Conservation (phyloP, 768 basidiomycete species). For the Aureoboletus auriporus region DNA sequence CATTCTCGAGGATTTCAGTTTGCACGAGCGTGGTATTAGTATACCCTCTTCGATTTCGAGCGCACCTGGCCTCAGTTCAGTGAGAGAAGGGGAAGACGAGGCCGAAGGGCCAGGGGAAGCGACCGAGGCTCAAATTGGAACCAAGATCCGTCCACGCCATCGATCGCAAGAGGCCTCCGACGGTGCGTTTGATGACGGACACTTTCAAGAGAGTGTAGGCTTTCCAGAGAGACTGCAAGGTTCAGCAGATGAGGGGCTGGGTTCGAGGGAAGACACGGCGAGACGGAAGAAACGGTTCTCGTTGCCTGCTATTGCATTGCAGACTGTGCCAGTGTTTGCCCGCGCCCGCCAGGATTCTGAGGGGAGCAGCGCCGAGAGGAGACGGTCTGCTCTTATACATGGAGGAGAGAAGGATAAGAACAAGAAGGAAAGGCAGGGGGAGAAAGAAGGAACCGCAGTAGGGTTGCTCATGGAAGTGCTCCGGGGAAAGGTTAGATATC, state of each 20-base stretch:
- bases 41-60: constrained; percentile 30
- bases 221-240: background rate
- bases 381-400: constrained; percentile 60
- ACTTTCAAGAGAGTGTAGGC: constrained; percentile 5
- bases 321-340: constrained; percentile 67
- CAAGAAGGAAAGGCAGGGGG: constrained; percentile 17
- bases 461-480: constrained; percentile 30
- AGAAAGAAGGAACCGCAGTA: constrained; percentile 26
- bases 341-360: constrained; percentile 34
- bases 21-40: constrained; percentile 29
- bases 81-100: constrained; percentile 19
- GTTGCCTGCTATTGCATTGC: constrained; percentile 70
- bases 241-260: constrained; percentile 2
- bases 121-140: background rate
- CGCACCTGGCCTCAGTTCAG: constrained; percentile 21
- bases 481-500: constrained; percentile 22
- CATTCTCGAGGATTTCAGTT: constrained; percentile 60
- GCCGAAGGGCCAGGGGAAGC: background rate
- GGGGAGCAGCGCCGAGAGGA: constrained; percentile 21
- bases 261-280: constrained; percentile 55
- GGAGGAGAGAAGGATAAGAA: constrained; percentile 31
- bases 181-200: background rate
- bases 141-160: constrained; percentile 1
- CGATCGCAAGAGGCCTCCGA: background rate
- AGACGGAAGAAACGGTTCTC: constrained; percentile 69